phyloP scores from a whole-genome alignment of 2,329 filamentous ascomycete genomes.

The Penicillium italicum region DNA sequence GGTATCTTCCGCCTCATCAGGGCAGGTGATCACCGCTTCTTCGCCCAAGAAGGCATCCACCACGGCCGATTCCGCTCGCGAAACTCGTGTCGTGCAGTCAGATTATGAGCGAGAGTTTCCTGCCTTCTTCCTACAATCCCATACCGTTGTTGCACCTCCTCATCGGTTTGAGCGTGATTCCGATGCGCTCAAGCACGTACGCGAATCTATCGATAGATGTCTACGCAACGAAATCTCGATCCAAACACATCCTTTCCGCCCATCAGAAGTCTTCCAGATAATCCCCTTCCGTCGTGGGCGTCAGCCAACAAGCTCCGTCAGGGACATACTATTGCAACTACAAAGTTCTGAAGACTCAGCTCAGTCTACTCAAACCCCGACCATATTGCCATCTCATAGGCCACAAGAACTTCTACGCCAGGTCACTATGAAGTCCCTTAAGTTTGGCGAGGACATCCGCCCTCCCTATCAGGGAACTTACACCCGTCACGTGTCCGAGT shows the following conservation, averaged over 20 bases:
- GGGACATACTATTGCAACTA: conserved; percentile 58
- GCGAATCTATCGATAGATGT: conserved; percentile 48
- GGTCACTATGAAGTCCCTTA: conserved; percentile 57
- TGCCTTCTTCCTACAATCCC: conserved; percentile 72
- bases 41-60: conserved; percentile 27
- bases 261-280: conserved; percentile 37
- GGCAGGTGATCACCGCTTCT: conserved; percentile 19
- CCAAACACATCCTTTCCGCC: conserved; percentile 26
- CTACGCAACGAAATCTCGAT: conserved; percentile 19
- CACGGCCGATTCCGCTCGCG: conserved; percentile 9
- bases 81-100: conserved; percentile 33
- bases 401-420: conserved; percentile 44
- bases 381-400: conserved; percentile 24
- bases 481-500: conserved; percentile 46
- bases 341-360: conserved; percentile 34
- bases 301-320: conserved; percentile 47
- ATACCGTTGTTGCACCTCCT: conserved; percentile 64
- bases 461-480: conserved; percentile 63
- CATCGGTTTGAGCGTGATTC: conserved; percentile 57
- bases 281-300: conserved; percentile 39
- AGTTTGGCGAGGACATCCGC: conserved; percentile 60
- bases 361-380: conserved; percentile 35
- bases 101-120: conserved; percentile 71
- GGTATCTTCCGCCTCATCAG: conserved; percentile 25
- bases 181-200: conserved; percentile 54